Evolutionary conservation across 495 filamentous ascomycete genomes (phyloP), one percentile per base, ranked within the genome.

Genomic region (Hypoxylon subgilvum): DNA sequence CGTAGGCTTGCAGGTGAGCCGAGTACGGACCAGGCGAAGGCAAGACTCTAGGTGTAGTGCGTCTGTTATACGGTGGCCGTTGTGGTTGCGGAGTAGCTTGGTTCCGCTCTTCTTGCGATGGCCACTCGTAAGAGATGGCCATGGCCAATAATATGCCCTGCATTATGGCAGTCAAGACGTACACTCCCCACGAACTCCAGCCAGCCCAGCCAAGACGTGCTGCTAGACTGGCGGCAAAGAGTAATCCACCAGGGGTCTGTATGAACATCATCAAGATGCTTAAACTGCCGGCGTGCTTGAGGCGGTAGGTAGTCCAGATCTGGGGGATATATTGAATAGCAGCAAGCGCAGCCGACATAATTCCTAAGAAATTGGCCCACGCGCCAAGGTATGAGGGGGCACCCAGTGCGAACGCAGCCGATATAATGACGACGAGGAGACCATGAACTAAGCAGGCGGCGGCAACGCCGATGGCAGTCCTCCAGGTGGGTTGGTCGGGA

Each of bases 211-310:
- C 94, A 30, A 96, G 79, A 38, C 94, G 83, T 8, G 82, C 86
- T 13, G 87, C 89, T 25, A 98, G 72, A 73, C 92, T 97, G 13
- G 78, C 86, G 1, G 92, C 91, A 79, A 92, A 97, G 16, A 97
- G 75, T 63, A 95, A 86, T 57, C 88, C 88, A 5, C 94, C 94
- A 0, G 94, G 94, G 0, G 92, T 96, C 71, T 98, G 94, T 35
- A 97, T 96, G 69, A 88, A 88, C 94, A 98, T 98, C 90, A 96
- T 97, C 1, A 92, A 88, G 51, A 98, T 92, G 66, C 91, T 96
- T 52, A 98, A 72, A 67, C 90, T 95, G 28, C 90, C 90, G 1
- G 95, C 88, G 57, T 88, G 86, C 67, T 91, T 87, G 42, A 96
- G 76, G 28, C 76, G 81, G 74, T 90, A 92, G 1, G 94, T 98